These are phyloP conservation scores for Alternaria longipes DNA, from an alignment of 2,329 filamentous ascomycete species.

Conservation along the genomic window DNA sequence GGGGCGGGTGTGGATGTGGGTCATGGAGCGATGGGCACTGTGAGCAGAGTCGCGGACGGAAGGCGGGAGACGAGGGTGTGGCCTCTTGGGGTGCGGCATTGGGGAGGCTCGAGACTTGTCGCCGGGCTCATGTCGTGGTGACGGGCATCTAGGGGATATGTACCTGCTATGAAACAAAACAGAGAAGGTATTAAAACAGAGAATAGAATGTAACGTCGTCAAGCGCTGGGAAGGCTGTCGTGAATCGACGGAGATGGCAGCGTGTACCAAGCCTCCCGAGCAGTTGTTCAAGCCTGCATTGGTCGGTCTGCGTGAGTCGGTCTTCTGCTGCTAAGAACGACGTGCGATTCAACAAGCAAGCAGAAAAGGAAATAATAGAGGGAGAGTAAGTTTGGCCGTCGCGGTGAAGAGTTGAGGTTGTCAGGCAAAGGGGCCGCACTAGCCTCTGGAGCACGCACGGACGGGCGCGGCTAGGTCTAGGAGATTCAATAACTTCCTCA, in stretches of 20 bases:
- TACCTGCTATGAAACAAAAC: constrained; percentile 42
- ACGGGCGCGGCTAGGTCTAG: constrained; percentile 18
- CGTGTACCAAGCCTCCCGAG: constrained; percentile 53
- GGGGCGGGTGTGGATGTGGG: constrained; percentile 11
- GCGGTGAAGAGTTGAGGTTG: constrained; percentile 36
- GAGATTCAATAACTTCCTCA: constrained; percentile 23
- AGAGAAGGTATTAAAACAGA: constrained; percentile 50
- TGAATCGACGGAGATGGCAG: constrained; percentile 52
- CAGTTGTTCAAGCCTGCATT: constrained; percentile 52
- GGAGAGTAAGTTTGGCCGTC: constrained; percentile 36
- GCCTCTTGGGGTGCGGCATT: constrained; percentile 27
- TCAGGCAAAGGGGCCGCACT: constrained; percentile 32
- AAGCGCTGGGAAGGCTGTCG: constrained; percentile 50
- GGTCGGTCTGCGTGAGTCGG: constrained; percentile 38
- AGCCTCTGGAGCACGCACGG: constrained; percentile 25
- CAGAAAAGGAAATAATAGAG: constrained; percentile 49
- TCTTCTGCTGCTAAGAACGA: constrained; percentile 34
- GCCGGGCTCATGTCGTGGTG: constrained; percentile 20
- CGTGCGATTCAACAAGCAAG: constrained; percentile 39
- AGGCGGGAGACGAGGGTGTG: constrained; percentile 30
- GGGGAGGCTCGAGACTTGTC: constrained; percentile 21
- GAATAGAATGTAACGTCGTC: constrained; percentile 46
- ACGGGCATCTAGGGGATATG: constrained; percentile 29
- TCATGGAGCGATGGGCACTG: constrained; percentile 19
- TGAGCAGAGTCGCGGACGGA: constrained; percentile 13